These are phyloP conservation scores for Ogataea henricii DNA, from an alignment of 805 yeast genomes.

Conservation along the genomic window DNA sequence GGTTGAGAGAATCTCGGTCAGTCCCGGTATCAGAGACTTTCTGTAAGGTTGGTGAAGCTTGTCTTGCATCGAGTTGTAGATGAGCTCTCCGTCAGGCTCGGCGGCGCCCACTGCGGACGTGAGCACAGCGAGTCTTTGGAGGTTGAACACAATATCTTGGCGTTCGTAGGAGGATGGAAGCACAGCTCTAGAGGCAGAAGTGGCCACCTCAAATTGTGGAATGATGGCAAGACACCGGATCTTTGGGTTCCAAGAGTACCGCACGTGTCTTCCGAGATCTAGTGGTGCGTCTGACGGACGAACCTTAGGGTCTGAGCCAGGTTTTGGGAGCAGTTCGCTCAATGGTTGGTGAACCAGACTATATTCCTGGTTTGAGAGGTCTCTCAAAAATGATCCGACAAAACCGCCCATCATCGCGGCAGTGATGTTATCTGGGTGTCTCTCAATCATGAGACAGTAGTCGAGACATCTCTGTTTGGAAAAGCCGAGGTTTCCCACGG, in stretches of 20 bases:
- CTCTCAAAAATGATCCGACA: conserved; percentile 91
- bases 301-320: conserved; percentile 66
- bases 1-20: conserved; percentile 72
- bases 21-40: conserved; percentile 87
- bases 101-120: conserved; percentile 85
- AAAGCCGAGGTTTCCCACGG: conserved; percentile 71
- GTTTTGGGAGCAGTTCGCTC: conserved; percentile 78
- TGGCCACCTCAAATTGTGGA: conserved; percentile 92
- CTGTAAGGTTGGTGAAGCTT: conserved; percentile 97
- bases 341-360: conserved; percentile 81
- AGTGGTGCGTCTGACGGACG: conserved; percentile 82
- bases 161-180: conserved; percentile 79
- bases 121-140: conserved; percentile 89
- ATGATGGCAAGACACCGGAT: conserved; percentile 89
- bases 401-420: conserved; percentile 99
- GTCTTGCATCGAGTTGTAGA: conserved; percentile 96
- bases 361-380: conserved; percentile 68
- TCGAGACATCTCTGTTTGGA: conserved; percentile 84
- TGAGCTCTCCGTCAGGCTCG: conserved; percentile 78
- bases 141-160: conserved; percentile 84
- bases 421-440: conserved; percentile 97
- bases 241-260: conserved; percentile 78
- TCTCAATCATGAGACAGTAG: conserved; percentile 93
- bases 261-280: conserved; percentile 84
- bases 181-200: conserved; percentile 89